Evolutionary conservation across 2,329 filamentous ascomycete genomes (phyloP), one percentile per base, ranked within the genome.

Genomic region (Calonectria pseudoturangicola): DNA sequence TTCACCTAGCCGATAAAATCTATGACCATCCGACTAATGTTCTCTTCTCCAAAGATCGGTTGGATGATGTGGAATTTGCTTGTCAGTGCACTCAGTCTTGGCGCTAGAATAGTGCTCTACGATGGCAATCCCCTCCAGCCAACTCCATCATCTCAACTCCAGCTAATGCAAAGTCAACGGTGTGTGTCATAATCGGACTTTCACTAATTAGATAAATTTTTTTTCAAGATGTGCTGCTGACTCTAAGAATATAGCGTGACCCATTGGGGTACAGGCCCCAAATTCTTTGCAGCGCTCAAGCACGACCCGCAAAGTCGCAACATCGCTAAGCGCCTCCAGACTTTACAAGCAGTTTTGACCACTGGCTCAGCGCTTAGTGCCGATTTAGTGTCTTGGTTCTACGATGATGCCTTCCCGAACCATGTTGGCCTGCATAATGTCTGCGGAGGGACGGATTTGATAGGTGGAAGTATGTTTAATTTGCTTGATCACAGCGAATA

Each of bases 1-100:
- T 18, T 4, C 4, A 2, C 6, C 18, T 18, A 9, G 4, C 7
- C 1, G 4, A 2, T 1, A 36, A 2, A 21, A 2, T 12, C 28
- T 3, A 4, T 12, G 13, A 54, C 12, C 6, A 10, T 13, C n/a
- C 21, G 25, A 48, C 45, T 48, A 25, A 48, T 45, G 18, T n/a
- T 3, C n/a, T 2, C n/a, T 25, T 25, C 9, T 2, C n/a, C n/a
- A 36, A 56, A 56, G 54, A 58, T 39, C 16, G 33, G 54, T 13
- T 58, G 54, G 33, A 58, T 58, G 33, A 58, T 39, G 30, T 39
- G 33, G 54, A 58, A 58, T 16, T 41, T 58, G 30, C 54, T 58
- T n/a, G 39, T 58, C 13, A 21, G 33, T 39, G 33, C 30, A 3
- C 54, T 41, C 33, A 58, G 33, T 27, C 33, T 58, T 18, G 33